phyloP scores from a whole-genome alignment of 768 basidiomycete species.

The Floccularia luteovirens region DNA sequence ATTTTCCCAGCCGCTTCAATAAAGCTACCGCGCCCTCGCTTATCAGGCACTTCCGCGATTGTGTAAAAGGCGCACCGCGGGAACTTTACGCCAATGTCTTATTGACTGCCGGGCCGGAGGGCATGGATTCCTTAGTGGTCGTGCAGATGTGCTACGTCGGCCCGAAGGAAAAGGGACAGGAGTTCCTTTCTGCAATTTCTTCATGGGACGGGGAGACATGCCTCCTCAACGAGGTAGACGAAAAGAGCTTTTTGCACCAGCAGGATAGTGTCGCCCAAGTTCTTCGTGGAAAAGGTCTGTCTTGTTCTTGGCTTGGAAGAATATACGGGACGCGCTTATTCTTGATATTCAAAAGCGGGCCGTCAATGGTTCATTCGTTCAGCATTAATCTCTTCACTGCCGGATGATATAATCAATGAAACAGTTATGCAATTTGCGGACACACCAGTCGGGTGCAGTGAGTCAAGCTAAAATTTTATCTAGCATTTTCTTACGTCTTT shows the following conservation, averaged over 20 bases:
- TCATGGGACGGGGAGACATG: constrained; percentile 88
- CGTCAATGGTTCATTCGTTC: constrained; percentile 91
- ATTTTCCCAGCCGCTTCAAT: constrained; percentile 66
- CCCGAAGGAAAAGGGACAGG: constrained; percentile 62
- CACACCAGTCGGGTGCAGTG: constrained; percentile 89
- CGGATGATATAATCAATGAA: constrained; percentile 79
- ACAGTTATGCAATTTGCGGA: constrained; percentile 77
- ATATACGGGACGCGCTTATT: neutral
- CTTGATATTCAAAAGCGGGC: constrained; percentile 39
- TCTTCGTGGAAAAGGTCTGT: constrained; percentile 71
- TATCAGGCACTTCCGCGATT: constrained; percentile 89
- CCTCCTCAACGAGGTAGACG: constrained; percentile 83
- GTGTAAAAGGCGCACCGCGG: constrained; percentile 81
- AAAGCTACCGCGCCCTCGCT: constrained; percentile 81
- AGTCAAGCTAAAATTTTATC: constrained; percentile 20
- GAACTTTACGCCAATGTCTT: constrained; percentile 88
- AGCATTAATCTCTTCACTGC: constrained; percentile 72
- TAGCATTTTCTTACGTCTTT: neutral
- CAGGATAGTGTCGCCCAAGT: constrained; percentile 92
- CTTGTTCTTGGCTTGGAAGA: neutral
- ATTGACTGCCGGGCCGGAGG: constrained; percentile 82
- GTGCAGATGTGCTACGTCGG: constrained; percentile 92
- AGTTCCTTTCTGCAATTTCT: constrained; percentile 72
- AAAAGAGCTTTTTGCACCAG: constrained; percentile 84
- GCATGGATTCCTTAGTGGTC: constrained; percentile 79